Conservation (phyloP, 495 filamentous ascomycete genomes). For the Echria macrotheca region DNA sequence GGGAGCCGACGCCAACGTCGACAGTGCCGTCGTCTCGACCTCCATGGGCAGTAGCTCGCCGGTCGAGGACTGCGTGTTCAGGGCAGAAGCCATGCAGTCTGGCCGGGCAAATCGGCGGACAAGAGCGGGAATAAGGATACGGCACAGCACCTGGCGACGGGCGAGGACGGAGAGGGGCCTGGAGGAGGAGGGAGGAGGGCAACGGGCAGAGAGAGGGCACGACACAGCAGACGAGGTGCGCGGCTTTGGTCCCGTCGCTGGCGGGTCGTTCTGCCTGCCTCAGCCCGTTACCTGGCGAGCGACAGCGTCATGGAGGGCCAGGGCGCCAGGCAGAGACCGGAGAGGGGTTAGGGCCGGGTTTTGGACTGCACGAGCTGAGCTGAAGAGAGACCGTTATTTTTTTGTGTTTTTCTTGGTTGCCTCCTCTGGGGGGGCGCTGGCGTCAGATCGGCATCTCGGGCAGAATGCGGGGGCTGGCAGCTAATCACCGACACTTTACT, state of each 20-base stretch:
- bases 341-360: too few species aligned
- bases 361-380: too few species aligned
- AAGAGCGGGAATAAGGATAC: conserved; percentile 8
- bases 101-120: not conserved
- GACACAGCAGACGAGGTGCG: not conserved
- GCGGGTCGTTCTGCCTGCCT: not conserved
- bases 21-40: conserved; percentile 15
- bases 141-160: not conserved
- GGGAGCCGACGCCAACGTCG: not conserved
- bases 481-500: conserved; percentile 30
- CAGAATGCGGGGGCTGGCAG: conserved; percentile 31
- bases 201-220: not conserved
- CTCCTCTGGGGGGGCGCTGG: conserved; percentile 2
- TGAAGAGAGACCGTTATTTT: too few species aligned
- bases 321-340: too few species aligned
- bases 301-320: not conserved
- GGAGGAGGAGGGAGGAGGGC: not conserved
- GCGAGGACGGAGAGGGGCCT: not conserved
- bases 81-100: too few species aligned
- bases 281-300: conserved; percentile 1
- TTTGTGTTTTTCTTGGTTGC: conserved; percentile 4
- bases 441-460: conserved; percentile 29
- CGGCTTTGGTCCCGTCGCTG: not conserved
- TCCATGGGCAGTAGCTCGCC: conserved; percentile 10
- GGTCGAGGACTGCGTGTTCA: too few species aligned